Percentiles rank a stretch among this genome's conserved stretches.
Evolutionary conservation across 1,139 yeast genomes (phyloP).

Genomic region (Kodamaea suecica): DNA sequence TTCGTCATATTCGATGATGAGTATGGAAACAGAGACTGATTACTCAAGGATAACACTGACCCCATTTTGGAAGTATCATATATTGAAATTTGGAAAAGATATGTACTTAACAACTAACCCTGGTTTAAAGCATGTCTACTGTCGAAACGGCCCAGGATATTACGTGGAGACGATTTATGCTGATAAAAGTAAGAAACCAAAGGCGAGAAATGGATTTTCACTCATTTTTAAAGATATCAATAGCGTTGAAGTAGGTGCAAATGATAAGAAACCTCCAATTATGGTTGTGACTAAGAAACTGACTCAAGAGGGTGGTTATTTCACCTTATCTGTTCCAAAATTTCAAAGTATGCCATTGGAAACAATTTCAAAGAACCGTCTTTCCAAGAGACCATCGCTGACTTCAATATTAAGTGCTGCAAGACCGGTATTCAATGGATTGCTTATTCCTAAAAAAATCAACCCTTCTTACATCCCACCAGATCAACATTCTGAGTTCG

Average conservation of each 20-base stretch:
- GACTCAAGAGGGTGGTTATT: slow-evolving; percentile 28
- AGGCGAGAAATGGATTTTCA: slow-evolving; percentile 24
- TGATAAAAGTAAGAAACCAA: slow-evolving; percentile 12
- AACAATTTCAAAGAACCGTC: neutral
- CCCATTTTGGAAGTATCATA: slow-evolving; percentile 62
- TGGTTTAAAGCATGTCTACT: slow-evolving; percentile 49
- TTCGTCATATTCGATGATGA: slow-evolving; percentile 11
- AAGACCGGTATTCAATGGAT: slow-evolving; percentile 22
- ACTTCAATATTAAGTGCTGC: neutral
- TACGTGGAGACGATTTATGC: slow-evolving; percentile 39
- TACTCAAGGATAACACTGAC: slow-evolving; percentile 11
- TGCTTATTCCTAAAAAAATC: slow-evolving; percentile 28
- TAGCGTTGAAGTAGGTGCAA: slow-evolving; percentile 21
- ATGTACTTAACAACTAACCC: slow-evolving; percentile 62
- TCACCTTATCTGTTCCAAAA: slow-evolving; percentile 26
- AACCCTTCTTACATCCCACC: slow-evolving; percentile 22
- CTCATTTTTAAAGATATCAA: slow-evolving; percentile 33
- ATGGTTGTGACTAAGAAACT: slow-evolving; percentile 30
- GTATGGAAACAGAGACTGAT: slow-evolving; percentile 12
- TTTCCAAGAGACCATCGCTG: neutral
- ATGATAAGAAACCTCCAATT: slow-evolving; percentile 21
- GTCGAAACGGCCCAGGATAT: slow-evolving; percentile 57
- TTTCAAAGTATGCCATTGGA: neutral
- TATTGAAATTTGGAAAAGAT: slow-evolving; percentile 46
- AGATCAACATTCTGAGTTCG: slow-evolving; percentile 12